phyloP scores from a whole-genome alignment of 192 early-diverging fungal genomes.

The Coemansia sp. region DNA sequence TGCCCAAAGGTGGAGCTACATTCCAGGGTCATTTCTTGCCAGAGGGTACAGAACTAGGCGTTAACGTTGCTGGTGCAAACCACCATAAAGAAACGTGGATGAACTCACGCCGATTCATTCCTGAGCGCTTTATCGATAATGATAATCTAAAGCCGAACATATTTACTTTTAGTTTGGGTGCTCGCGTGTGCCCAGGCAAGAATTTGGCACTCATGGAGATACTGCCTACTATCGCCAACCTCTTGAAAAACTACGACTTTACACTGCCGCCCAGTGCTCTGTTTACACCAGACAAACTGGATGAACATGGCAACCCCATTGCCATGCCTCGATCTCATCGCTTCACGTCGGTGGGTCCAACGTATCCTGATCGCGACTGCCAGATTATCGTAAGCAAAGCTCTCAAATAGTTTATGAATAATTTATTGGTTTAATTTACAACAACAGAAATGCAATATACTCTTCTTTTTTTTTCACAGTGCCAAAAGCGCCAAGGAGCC shows the following conservation, averaged over 20 bases:
- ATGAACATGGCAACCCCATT: constrained; percentile 17
- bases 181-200: constrained; percentile 37
- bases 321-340: constrained; percentile 27
- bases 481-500: constrained; percentile 29
- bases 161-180: constrained; percentile 43
- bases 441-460: background rate
- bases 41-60: constrained; percentile 18
- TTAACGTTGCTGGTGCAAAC: constrained; percentile 36
- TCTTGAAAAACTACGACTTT: constrained; percentile 37
- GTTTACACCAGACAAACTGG: constrained; percentile 17
- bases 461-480: constrained; percentile 1
- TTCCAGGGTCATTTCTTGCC: constrained; percentile 42
- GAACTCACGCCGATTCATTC: constrained; percentile 27
- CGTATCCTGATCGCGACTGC: constrained; percentile 39
- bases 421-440: background rate
- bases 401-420: background rate
- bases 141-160: constrained; percentile 10
- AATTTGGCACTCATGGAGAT: constrained; percentile 39
- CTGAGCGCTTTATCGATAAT: constrained; percentile 34
- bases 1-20: constrained; percentile 30
- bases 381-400: constrained; percentile 15
- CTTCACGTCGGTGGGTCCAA: constrained; percentile 20
- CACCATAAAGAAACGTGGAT: constrained; percentile 18
- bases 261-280: constrained; percentile 8
- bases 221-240: constrained; percentile 23